Percentiles rank a stretch among this genome's conserved stretches.
Conservation (phyloP, 2,329 filamentous ascomycete genomes). For the Didymella keratinophila region DNA sequence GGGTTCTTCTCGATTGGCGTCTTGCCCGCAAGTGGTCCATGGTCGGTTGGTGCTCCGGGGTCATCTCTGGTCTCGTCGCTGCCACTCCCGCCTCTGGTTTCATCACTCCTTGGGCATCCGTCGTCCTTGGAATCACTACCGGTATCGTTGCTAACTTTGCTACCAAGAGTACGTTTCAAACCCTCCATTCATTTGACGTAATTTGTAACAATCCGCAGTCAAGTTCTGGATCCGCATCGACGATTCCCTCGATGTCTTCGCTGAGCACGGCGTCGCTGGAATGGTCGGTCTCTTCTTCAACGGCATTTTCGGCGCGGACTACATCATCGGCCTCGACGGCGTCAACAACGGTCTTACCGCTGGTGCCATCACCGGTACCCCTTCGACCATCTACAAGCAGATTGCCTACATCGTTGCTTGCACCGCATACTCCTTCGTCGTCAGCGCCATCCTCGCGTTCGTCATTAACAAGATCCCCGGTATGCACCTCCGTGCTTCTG, state of each 20-base stretch:
- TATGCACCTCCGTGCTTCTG: constrained; percentile 78
- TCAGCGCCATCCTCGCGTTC: constrained; percentile 78
- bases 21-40: constrained; percentile 94
- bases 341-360: constrained; percentile 68
- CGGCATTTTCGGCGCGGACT: constrained; percentile 76
- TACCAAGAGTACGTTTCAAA: constrained; percentile 75
- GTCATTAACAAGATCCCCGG: constrained; percentile 78
- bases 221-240: constrained; percentile 81
- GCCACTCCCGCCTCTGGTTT: constrained; percentile 86
- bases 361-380: constrained; percentile 79
- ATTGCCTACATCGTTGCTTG: constrained; percentile 76
- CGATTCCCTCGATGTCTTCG: constrained; percentile 89
- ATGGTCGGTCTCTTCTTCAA: constrained; percentile 82
- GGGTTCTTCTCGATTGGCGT: constrained; percentile 95
- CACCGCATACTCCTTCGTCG: constrained; percentile 73
- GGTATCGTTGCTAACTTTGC: constrained; percentile 81
- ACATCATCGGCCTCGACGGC: constrained; percentile 78
- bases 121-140: constrained; percentile 67
- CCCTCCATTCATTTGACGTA: neutral
- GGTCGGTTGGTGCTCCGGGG: constrained; percentile 90
- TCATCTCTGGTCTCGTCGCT: constrained; percentile 85
- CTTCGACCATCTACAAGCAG: constrained; percentile 78
- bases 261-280: constrained; percentile 85
- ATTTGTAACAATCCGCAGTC: constrained; percentile 54
- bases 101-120: constrained; percentile 72